Evolutionary conservation across 257 asterid genomes (phyloP).

Genomic region (Capsicum baccatum): DNA sequence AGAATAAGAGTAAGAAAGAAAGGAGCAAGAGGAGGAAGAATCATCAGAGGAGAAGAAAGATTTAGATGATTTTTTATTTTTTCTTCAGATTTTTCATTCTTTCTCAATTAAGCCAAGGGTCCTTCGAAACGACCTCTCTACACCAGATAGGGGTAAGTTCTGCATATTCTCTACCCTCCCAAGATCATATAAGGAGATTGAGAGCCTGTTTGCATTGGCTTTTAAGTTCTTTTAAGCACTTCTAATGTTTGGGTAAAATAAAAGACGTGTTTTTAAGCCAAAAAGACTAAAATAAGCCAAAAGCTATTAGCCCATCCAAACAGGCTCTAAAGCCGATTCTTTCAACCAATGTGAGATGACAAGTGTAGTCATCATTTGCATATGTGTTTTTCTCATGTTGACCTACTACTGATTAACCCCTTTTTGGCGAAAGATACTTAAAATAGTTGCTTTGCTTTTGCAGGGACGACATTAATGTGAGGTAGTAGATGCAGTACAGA

Average conservation of each 20-base stretch:
- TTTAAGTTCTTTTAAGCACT: too few relatives aligned
- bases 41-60: neutral
- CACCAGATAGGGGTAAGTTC: neutral
- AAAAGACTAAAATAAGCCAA: too few relatives aligned
- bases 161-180: neutral
- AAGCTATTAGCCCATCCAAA: too few relatives aligned
- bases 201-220: too few relatives aligned
- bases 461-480: constrained; percentile 27
- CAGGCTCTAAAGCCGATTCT: too few relatives aligned
- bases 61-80: neutral
- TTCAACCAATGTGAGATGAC: neutral
- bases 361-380: neutral
- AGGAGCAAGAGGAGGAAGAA: neutral
- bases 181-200: neutral
- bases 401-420: neutral
- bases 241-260: too few relatives aligned
- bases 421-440: neutral
- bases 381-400: neutral
- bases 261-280: too few relatives aligned
- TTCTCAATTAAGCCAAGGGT: neutral
- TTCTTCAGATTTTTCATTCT: neutral
- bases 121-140: neutral
- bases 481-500: constrained; percentile 17
- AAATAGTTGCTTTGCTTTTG: neutral
- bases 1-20: neutral